A percentile compares a stretch with the other conserved stretches of the same genome.
phyloP scores from a whole-genome alignment of 192 early-diverging fungal species.

The Lunasporangiospora selenospora region DNA sequence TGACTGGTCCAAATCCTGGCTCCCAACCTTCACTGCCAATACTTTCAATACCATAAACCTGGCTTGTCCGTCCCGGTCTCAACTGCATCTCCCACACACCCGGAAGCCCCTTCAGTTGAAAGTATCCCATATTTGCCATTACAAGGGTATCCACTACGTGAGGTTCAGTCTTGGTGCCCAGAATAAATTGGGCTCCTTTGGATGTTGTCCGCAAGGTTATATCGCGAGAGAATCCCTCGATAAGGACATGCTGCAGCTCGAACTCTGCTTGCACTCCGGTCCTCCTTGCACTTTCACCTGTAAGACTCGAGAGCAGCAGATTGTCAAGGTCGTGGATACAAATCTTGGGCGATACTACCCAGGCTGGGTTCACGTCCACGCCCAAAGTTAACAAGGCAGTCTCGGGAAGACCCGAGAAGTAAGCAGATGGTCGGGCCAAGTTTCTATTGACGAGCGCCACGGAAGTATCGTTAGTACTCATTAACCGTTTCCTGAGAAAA shows the following conservation, averaged over 20 bases:
- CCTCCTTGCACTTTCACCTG: constrained; percentile 20
- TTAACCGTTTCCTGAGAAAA: neutral
- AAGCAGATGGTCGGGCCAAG: constrained; percentile 58
- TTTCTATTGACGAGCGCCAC: neutral
- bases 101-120: constrained; percentile 94
- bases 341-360: constrained; percentile 85
- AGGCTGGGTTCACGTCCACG: constrained; percentile 86
- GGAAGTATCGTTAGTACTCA: neutral
- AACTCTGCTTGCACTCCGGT: constrained; percentile 77
- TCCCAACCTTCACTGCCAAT: constrained; percentile 60
- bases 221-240: constrained; percentile 92
- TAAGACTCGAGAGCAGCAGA: constrained; percentile 68
- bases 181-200: constrained; percentile 88
- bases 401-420: constrained; percentile 77
- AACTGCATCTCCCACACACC: constrained; percentile 87
- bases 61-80: constrained; percentile 80
- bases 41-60: constrained; percentile 78
- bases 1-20: constrained; percentile 50
- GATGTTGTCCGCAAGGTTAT: constrained; percentile 72
- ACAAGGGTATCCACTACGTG: constrained; percentile 90
- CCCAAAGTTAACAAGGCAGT: constrained; percentile 87
- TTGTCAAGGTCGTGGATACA: constrained; percentile 95
- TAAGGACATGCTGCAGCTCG: constrained; percentile 81
- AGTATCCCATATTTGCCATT: constrained; percentile 98
- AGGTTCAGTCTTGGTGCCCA: constrained; percentile 71